Percentiles rank a stretch among this genome's conserved stretches.
These are phyloP conservation scores for Bruguiera sexangula DNA, from an alignment of 345 rosid species.

Conservation along the genomic window DNA sequence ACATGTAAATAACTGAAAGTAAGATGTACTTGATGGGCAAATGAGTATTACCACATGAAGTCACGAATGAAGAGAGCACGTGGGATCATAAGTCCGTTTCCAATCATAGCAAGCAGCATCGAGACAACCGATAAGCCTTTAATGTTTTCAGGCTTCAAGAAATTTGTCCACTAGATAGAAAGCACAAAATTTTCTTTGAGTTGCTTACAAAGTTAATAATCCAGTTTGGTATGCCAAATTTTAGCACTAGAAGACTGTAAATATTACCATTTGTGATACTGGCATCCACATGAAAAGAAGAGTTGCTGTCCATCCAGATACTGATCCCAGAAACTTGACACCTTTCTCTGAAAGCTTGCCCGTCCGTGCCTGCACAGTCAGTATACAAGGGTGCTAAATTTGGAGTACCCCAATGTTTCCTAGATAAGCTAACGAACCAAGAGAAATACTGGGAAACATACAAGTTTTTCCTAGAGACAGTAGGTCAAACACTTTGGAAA, in stretches of 20 bases:
- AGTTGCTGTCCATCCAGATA: slow-evolving; percentile 97
- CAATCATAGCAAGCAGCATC: slow-evolving; percentile 87
- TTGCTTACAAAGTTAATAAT: neutral
- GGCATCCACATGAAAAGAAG: slow-evolving; percentile 99
- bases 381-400: slow-evolving; percentile 18
- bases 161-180: slow-evolving; percentile 81
- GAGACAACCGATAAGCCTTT: slow-evolving; percentile 78
- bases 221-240: slow-evolving; percentile 1
- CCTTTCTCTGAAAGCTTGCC: slow-evolving; percentile 72
- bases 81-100: slow-evolving; percentile 91
- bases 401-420: neutral
- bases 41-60: slow-evolving; percentile 75
- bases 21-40: neutral
- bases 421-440: neutral
- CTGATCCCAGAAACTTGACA: slow-evolving; percentile 53
- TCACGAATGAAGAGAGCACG: slow-evolving; percentile 89
- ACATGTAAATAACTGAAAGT: neutral
- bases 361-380: slow-evolving; percentile 55
- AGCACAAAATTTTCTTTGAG: slow-evolving; percentile 22
- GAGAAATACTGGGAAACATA: neutral
- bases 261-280: slow-evolving; percentile 73
- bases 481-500: neutral
- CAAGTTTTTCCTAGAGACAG: neutral
- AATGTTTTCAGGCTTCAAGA: slow-evolving; percentile 72
- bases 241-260: slow-evolving; percentile 4